phyloP scores from a whole-genome alignment of 768 basidiomycete species.

The Trametes cubensis region DNA sequence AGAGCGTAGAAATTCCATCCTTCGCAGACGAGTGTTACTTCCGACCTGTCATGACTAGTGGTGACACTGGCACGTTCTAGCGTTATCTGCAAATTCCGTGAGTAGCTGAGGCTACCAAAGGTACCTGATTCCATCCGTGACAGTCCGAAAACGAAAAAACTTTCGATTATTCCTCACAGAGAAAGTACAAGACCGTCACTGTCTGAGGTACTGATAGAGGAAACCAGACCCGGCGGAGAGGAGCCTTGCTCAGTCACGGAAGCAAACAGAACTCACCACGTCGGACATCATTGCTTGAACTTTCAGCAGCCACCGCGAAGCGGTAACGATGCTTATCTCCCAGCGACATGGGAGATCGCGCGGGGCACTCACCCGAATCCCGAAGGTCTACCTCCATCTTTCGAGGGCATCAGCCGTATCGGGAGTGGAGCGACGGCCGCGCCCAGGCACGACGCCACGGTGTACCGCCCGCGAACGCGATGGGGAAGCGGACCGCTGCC shows the following conservation, averaged over 20 bases:
- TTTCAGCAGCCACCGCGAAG: background rate
- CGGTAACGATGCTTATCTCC: conserved; percentile 7
- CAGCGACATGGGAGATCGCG: conserved; percentile 10
- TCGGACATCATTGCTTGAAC: background rate
- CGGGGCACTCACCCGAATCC: conserved; percentile 3
- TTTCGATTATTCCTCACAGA: too few relatives aligned
- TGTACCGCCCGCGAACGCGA: background rate
- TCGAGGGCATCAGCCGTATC: conserved; percentile 17
- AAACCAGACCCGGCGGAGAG: background rate
- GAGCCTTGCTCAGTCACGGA: conserved; percentile 7
- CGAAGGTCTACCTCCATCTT: background rate
- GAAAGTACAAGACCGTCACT: too few relatives aligned
- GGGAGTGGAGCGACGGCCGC: conserved; percentile 1
- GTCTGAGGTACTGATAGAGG: background rate
- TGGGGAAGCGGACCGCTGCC: conserved; percentile 18
- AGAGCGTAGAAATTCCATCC: too few relatives aligned
- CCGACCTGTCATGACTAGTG: too few relatives aligned
- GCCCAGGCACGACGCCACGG: conserved; percentile 12
- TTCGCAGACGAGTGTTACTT: too few relatives aligned
- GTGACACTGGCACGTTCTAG: too few relatives aligned
- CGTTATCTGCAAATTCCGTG: too few relatives aligned
- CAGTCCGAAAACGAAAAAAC: too few relatives aligned
- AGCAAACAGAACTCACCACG: background rate
- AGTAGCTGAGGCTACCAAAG: too few relatives aligned
- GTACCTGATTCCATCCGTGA: too few relatives aligned